Evolutionary conservation across 345 rosid genomes (phyloP).

Genomic region (Populus nigra): DNA sequence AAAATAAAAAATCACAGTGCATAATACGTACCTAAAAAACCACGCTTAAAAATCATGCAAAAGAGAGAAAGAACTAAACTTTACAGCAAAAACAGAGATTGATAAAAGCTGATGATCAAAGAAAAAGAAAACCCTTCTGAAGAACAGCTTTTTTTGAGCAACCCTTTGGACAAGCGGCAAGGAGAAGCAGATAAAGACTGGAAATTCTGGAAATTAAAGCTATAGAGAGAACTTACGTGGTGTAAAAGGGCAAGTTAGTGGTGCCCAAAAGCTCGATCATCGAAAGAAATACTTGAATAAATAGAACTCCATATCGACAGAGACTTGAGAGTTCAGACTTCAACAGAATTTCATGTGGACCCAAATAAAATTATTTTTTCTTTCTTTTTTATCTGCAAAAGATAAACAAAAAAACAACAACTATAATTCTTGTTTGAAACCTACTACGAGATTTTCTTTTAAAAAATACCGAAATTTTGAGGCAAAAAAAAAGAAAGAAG

Average conservation of each 20-base stretch:
- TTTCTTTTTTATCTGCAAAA: background rate
- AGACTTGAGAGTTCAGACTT: background rate
- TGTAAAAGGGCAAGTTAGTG: background rate
- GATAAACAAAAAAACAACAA: background rate
- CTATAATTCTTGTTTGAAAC: background rate
- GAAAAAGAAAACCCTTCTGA: background rate
- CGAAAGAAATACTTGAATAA: background rate
- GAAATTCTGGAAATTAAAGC: background rate
- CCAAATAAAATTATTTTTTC: background rate
- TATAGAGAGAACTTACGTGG: conserved; percentile 2
- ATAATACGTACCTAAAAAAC: background rate
- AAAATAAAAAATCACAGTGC: background rate
- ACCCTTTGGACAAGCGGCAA: background rate
- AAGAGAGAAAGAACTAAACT: background rate
- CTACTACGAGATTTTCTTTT: background rate
- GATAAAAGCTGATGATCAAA: background rate
- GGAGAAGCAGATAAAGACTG: background rate
- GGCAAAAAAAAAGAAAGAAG: background rate
- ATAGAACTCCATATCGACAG: background rate
- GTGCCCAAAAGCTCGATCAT: background rate
- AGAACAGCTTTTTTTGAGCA: background rate
- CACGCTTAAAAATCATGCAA: background rate
- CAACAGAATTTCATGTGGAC: background rate
- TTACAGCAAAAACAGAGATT: background rate
- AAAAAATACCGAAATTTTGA: too few relatives aligned